Percentiles rank a stretch among this genome's conserved stretches.
phyloP scores from a whole-genome alignment of 192 early-diverging fungal species.

The Endogone sp. region DNA sequence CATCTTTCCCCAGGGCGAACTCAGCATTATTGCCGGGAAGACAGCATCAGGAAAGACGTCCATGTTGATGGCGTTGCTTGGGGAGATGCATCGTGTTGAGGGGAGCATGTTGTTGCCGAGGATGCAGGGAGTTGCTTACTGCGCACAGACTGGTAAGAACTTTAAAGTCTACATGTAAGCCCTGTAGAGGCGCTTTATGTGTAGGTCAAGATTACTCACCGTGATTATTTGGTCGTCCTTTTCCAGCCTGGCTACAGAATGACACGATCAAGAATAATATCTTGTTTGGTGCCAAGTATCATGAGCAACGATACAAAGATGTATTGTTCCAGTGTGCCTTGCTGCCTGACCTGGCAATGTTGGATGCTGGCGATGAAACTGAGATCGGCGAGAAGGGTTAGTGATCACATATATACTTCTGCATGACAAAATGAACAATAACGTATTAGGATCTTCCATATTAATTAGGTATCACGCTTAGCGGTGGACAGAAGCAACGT shows the following conservation, averaged over 20 bases:
- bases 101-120: slow-evolving; percentile 26
- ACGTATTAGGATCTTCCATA: background rate
- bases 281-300: slow-evolving; percentile 54
- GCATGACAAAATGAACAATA: background rate
- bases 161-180: no score
- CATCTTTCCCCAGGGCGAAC: slow-evolving; percentile 52
- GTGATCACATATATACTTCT: background rate
- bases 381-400: slow-evolving; percentile 78
- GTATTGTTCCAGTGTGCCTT: slow-evolving; percentile 69
- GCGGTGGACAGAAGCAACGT: slow-evolving; percentile 78
- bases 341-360: slow-evolving; percentile 65
- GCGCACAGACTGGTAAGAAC: slow-evolving; percentile 18
- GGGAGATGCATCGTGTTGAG: slow-evolving; percentile 59
- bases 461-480: slow-evolving; percentile 67
- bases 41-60: slow-evolving; percentile 80
- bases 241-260: slow-evolving; percentile 63
- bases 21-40: slow-evolving; percentile 67
- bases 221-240: slow-evolving; percentile 6
- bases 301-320: slow-evolving; percentile 55
- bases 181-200: no score
- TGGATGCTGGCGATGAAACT: slow-evolving; percentile 76
- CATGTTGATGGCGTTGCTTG: slow-evolving; percentile 67
- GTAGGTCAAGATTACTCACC: no score
- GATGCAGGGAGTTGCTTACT: slow-evolving; percentile 13
- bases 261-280: slow-evolving; percentile 76